phyloP scores from a whole-genome alignment of 2,329 filamentous ascomycete species.

The Plenodomus tracheiphilus region DNA sequence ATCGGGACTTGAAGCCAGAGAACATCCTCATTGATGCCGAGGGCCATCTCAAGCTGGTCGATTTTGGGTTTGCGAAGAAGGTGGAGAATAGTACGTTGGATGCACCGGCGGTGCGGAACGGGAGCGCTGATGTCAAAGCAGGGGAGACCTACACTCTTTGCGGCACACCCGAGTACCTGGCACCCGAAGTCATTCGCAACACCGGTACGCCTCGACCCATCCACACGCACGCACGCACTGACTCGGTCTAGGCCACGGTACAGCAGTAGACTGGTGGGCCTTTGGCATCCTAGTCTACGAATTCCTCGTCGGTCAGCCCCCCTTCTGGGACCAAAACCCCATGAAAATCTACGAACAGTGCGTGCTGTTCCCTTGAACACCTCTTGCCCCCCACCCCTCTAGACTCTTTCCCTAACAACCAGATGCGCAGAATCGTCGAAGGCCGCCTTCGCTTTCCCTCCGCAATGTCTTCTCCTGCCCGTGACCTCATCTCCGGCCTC shows the following conservation, averaged over 20 bases:
- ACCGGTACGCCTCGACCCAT: constrained; percentile 59
- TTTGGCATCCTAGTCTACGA: constrained; percentile 83
- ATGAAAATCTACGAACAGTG: constrained; percentile 81
- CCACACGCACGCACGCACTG: too few species aligned
- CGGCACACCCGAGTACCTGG: constrained; percentile 82
- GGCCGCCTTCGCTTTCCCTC: constrained; percentile 75
- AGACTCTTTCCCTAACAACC: background rate
- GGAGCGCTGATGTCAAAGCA: constrained; percentile 27
- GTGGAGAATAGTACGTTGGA: constrained; percentile 60
- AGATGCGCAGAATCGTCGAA: constrained; percentile 67
- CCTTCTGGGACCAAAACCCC: constrained; percentile 85
- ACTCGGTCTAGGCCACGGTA: constrained; percentile 66
- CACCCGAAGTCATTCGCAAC: constrained; percentile 82
- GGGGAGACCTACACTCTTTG: constrained; percentile 81
- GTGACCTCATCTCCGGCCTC: constrained; percentile 74
- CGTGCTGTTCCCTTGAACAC: too few species aligned
- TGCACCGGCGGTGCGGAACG: constrained; percentile 9
- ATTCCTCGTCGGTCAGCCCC: constrained; percentile 81
- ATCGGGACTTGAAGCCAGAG: constrained; percentile 81
- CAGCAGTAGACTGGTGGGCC: constrained; percentile 86
- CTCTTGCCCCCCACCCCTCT: background rate
- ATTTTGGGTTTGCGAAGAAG: constrained; percentile 84
- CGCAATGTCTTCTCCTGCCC: constrained; percentile 67
- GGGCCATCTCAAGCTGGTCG: constrained; percentile 80
- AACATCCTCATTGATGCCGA: constrained; percentile 77